Evolutionary conservation across 148 eudicot genomes (phyloP), one percentile per base, ranked within the genome.

Genomic region (Rhododendron mucronatum): DNA sequence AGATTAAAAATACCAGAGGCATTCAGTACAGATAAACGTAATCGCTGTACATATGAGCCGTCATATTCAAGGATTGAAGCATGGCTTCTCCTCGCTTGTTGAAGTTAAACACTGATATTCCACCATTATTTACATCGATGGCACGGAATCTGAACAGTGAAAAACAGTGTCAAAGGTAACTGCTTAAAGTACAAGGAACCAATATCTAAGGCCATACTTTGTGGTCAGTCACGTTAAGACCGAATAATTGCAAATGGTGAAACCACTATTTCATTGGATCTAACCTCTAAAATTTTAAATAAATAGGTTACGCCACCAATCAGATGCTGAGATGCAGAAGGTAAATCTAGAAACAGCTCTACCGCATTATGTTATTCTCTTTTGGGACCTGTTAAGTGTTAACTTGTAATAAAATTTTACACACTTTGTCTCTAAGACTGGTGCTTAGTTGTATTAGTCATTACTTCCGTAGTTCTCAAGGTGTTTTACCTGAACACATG

Each of bases 21-120:
- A 71, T 83, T 91, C 86, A 93, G 86, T 88, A 89, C 75, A 89
- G 84, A 84, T 94, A 94, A 18, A 83, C 84, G 87, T 91, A 89
- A 89, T 94, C 94, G 51, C 80, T 88, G 86, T 94, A 93, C 93
- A 94, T 93, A 86, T 94, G 96, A 5, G 96, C 95, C 8, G 93
- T 94, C 96, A 93, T 93, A 84, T 94, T 94, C 91, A 92, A 81
- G 78, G 94, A 89, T 20, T 91, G 90, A 41, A 94, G 95, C 95
- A 94, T 91, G 13, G 93, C 91, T 86, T 94, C 96, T 67, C 96
- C 96, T 59, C 81, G 84, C 86, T 85, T 88, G 84, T 94, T 94
- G 88, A 94, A 90, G 86, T 91, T 91, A 69, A 94, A 91, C 28
- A 94, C 94, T 53, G 90, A 84, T 20, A 94, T 82, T 79, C 96